Conservation (phyloP, 257 asterid genomes). For the Gentiana straminea region DNA sequence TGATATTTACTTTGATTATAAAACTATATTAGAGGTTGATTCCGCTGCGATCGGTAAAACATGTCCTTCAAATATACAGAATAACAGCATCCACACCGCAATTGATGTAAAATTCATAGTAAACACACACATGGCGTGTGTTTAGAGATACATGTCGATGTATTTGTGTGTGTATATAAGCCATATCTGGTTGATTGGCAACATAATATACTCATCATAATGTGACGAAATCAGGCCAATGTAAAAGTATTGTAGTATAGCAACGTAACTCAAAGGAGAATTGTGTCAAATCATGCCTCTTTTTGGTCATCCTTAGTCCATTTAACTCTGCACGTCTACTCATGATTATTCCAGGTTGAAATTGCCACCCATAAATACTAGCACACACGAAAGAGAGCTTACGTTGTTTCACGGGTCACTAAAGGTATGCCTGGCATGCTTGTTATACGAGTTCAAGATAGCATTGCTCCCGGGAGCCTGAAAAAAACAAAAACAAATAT, state of each 20-base stretch:
- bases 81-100: background rate
- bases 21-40: constrained; percentile 17
- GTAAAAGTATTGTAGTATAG: too few species aligned
- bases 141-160: too few species aligned
- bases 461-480: constrained; percentile 26
- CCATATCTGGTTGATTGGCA: background rate
- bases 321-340: too few species aligned
- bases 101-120: too few species aligned
- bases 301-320: too few species aligned
- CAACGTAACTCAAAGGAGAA: too few species aligned
- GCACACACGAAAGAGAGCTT: constrained; percentile 20
- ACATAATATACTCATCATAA: background rate
- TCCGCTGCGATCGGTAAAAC: constrained; percentile 7
- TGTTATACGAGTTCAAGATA: constrained; percentile 20
- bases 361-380: too few species aligned
- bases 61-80: background rate
- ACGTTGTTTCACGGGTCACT: constrained; percentile 79
- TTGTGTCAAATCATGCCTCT: too few species aligned
- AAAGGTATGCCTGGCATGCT: constrained; percentile 95
- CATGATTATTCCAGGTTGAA: too few species aligned
- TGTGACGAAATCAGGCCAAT: too few species aligned
- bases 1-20: constrained; percentile 20
- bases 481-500: constrained; percentile 8
- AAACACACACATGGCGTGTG: too few species aligned
- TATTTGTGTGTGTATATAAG: background rate